These are phyloP conservation scores for Melaleuca alternifolia DNA, from an alignment of 345 rosid species.

Conservation along the genomic window DNA sequence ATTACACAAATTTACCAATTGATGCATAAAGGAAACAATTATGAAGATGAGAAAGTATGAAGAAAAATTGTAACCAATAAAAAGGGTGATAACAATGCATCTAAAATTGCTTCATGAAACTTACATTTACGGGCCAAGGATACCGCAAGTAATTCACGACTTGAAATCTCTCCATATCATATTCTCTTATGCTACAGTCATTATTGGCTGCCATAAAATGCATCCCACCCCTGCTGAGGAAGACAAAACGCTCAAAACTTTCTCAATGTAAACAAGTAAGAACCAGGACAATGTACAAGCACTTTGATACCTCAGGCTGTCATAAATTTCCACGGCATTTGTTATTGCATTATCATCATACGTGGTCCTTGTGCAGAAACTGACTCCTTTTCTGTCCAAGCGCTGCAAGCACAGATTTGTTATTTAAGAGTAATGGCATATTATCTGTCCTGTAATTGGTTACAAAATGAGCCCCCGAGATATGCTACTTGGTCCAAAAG, in stretches of 20 bases:
- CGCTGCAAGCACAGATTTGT: slow-evolving; percentile 12
- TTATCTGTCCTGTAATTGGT: neutral
- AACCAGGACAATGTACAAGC: neutral
- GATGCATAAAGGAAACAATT: neutral
- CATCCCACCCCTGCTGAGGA: slow-evolving; percentile 41
- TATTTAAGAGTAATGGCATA: neutral
- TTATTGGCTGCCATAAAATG: slow-evolving; percentile 48
- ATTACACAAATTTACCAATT: neutral
- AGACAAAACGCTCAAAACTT: neutral
- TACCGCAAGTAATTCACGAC: slow-evolving; percentile 30
- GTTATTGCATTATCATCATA: slow-evolving; percentile 55
- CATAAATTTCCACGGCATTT: slow-evolving; percentile 52
- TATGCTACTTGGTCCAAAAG: neutral
- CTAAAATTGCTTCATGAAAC: neutral
- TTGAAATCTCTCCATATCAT: slow-evolving; percentile 44
- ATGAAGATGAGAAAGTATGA: neutral
- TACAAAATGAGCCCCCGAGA: neutral
- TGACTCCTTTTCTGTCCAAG: slow-evolving; percentile 41
- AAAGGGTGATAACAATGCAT: neutral
- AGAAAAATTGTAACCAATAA: neutral
- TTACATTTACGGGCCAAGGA: slow-evolving; percentile 65
- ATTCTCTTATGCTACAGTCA: slow-evolving; percentile 38
- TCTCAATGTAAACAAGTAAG: neutral
- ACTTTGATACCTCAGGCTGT: slow-evolving; percentile 27
- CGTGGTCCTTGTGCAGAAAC: slow-evolving; percentile 47